Evolutionary conservation across 306 rosid genomes (phyloP).

Genomic region (Psophocarpus tetragonolobus): DNA sequence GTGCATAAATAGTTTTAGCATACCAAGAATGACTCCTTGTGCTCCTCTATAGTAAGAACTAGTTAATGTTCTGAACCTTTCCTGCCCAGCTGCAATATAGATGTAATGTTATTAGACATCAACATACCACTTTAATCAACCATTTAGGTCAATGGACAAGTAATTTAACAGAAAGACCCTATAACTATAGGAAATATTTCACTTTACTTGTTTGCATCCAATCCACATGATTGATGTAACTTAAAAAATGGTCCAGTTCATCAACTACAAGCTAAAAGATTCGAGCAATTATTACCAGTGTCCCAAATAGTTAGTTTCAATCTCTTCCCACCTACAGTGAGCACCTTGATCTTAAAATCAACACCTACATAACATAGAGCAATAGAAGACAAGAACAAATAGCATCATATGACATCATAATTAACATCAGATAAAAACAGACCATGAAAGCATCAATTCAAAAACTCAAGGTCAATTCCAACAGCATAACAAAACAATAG

Average conservation of each 20-base stretch:
- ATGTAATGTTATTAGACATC: slow-evolving; percentile 17
- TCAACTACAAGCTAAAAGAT: slow-evolving; percentile 18
- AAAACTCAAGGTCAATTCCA: neutral
- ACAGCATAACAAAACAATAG: neutral
- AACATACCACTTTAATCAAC: slow-evolving; percentile 54
- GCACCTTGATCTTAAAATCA: slow-evolving; percentile 93
- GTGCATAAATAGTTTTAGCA: slow-evolving; percentile 23
- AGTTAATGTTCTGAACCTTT: slow-evolving; percentile 90
- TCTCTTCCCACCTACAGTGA: slow-evolving; percentile 80
- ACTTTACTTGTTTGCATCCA: slow-evolving; percentile 9
- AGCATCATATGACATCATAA: neutral
- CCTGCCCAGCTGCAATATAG: slow-evolving; percentile 91
- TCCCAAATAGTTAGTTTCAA: slow-evolving; percentile 98
- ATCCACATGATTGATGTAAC: neutral
- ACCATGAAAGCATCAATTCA: neutral
- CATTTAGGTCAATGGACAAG: slow-evolving; percentile 23
- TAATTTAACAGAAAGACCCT: slow-evolving; percentile 32
- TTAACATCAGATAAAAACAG: neutral
- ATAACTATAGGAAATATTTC: neutral
- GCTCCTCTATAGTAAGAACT: slow-evolving; percentile 95
- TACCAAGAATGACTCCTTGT: slow-evolving; percentile 96
- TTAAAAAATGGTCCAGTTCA: slow-evolving; percentile 4
- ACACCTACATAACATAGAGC: slow-evolving; percentile 61
- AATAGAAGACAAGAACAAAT: slow-evolving; percentile 14
- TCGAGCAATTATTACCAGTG: slow-evolving; percentile 60